Conservation (phyloP, 2,329 filamentous ascomycete species). For the Teratosphaeriaceae sp. region DNA sequence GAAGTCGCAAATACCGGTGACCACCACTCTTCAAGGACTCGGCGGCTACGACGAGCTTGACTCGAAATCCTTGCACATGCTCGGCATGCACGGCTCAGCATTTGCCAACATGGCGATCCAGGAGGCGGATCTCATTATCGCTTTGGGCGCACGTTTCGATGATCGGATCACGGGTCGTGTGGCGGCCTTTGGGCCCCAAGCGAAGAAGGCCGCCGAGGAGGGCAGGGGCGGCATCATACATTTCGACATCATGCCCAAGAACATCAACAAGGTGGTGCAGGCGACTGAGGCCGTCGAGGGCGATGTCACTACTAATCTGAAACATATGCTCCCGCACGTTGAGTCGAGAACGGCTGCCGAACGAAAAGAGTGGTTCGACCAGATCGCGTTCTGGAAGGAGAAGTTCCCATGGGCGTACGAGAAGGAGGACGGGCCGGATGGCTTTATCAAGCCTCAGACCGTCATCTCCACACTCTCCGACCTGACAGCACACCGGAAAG, state of each 20-base stretch:
- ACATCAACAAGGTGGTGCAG: slow-evolving; percentile 99
- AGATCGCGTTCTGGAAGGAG: slow-evolving; percentile 86
- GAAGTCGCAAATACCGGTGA: slow-evolving; percentile 87
- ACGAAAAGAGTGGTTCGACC: slow-evolving; percentile 77
- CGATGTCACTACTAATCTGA: slow-evolving; percentile 76
- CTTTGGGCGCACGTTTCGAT: slow-evolving; percentile 88
- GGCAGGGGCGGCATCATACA: slow-evolving; percentile 90
- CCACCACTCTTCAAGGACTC: slow-evolving; percentile 89
- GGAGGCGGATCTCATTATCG: slow-evolving; percentile 91
- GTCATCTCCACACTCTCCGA: slow-evolving; percentile 87
- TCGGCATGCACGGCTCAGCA: slow-evolving; percentile 95
- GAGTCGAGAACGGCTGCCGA: slow-evolving; percentile 55
- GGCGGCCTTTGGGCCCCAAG: slow-evolving; percentile 80
- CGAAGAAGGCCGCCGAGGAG: slow-evolving; percentile 76
- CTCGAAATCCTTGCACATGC: slow-evolving; percentile 92
- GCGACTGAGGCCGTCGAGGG: slow-evolving; percentile 93
- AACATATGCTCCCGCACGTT: slow-evolving; percentile 65
- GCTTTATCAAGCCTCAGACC: slow-evolving; percentile 88
- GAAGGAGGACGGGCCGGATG: slow-evolving; percentile 59
- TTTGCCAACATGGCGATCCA: slow-evolving; percentile 99
- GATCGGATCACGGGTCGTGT: slow-evolving; percentile 85
- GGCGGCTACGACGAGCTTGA: slow-evolving; percentile 91
- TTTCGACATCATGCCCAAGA: slow-evolving; percentile 99
- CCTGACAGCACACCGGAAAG: slow-evolving; percentile 71
- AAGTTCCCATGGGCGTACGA: slow-evolving; percentile 88